Evolutionary conservation across 768 basidiomycete species (phyloP).

Genomic region (Hemileccinum impolitum): DNA sequence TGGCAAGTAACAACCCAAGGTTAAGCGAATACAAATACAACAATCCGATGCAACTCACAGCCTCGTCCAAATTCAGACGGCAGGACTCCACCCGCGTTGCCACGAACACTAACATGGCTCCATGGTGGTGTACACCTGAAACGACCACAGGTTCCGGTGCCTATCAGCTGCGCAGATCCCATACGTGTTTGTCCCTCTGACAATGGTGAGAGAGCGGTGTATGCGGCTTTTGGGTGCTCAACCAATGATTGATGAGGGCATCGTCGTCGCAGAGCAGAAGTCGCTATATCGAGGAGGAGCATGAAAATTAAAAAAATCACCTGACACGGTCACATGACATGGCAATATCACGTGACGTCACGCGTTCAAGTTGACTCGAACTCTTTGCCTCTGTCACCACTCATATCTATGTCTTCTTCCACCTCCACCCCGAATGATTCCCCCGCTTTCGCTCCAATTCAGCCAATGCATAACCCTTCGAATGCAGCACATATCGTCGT

Average conservation of each 20-base stretch:
- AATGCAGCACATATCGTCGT: slow-evolving; percentile 76
- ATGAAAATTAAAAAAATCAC: neutral
- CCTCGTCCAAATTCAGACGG: neutral
- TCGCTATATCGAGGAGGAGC: no score
- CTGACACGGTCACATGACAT: slow-evolving; percentile 12
- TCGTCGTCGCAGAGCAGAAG: no score
- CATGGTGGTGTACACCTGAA: no score
- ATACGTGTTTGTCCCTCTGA: no score
- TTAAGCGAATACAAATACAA: slow-evolving; percentile 22
- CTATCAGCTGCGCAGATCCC: neutral
- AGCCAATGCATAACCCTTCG: slow-evolving; percentile 82
- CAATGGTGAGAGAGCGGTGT: slow-evolving; percentile 1
- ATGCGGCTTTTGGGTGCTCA: slow-evolving; percentile 7
- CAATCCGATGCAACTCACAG: slow-evolving; percentile 14
- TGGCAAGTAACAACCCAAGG: neutral
- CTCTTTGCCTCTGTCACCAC: neutral
- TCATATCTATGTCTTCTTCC: slow-evolving; percentile 49
- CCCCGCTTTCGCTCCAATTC: slow-evolving; percentile 57
- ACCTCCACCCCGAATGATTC: slow-evolving; percentile 64
- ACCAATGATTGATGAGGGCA: no score
- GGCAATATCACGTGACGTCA: slow-evolving; percentile 22
- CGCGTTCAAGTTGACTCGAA: slow-evolving; percentile 30
- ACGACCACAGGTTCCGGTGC: neutral
- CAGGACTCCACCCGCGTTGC: no score
- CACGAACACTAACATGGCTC: neutral